Conservation (phyloP, 169 alveolate species). For the Plasmodium knowlesi region DNA sequence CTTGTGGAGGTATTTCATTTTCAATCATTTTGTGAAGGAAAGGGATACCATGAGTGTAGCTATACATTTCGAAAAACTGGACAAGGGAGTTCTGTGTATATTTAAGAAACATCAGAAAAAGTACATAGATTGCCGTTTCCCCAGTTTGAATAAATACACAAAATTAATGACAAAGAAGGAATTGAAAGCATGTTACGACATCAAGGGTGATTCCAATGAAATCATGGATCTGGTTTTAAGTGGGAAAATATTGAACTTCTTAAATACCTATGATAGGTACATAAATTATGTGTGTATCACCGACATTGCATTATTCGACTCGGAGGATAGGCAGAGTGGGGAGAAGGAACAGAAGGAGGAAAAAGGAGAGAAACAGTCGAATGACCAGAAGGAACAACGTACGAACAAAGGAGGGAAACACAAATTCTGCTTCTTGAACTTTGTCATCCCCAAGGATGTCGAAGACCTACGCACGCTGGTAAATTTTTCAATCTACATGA, state of each 20-base stretch:
- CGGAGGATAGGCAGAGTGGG: constrained; percentile 10
- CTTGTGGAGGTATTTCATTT: constrained; percentile 62
- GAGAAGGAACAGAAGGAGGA: constrained; percentile 6
- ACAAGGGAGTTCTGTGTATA: constrained; percentile 50
- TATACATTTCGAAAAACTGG: constrained; percentile 41
- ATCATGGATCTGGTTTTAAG: constrained; percentile 35
- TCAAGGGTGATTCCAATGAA: constrained; percentile 71
- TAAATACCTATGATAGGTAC: constrained; percentile 50
- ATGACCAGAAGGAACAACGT: constrained; percentile 13
- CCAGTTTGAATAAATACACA: constrained; percentile 48
- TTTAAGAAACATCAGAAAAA: constrained; percentile 59
- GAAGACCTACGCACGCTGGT: constrained; percentile 41
- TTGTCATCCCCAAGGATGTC: constrained; percentile 28
- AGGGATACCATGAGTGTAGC: constrained; percentile 48
- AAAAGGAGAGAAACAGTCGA: neutral
- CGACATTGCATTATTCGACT: constrained; percentile 42
- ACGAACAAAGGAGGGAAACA: constrained; percentile 24
- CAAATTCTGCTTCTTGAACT: constrained; percentile 37
- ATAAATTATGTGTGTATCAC: constrained; percentile 60
- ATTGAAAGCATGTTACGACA: constrained; percentile 33
- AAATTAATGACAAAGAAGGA: constrained; percentile 44
- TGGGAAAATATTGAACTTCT: constrained; percentile 44
- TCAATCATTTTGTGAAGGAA: constrained; percentile 30
- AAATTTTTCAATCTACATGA: constrained; percentile 59
- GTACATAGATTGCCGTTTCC: constrained; percentile 27